phyloP scores from a whole-genome alignment of 345 rosid genomes.

The Melastoma malabathricum region DNA sequence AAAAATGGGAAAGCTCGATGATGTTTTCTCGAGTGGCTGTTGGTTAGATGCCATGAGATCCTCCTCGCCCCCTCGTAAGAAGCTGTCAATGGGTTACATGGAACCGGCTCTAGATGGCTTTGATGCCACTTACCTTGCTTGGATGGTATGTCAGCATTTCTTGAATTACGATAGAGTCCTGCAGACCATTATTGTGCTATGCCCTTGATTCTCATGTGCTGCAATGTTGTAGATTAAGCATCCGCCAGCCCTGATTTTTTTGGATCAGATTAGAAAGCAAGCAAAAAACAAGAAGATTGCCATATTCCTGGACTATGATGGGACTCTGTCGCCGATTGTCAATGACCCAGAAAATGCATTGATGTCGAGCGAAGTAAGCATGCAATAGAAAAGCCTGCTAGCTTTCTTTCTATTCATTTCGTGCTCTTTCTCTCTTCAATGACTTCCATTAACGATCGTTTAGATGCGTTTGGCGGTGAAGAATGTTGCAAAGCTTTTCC shows the following conservation, averaged over 20 bases:
- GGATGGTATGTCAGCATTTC: no score
- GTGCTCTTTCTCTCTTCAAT: no score
- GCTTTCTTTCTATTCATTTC: background rate
- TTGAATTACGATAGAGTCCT: no score
- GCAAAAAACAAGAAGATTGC: conserved; percentile 11
- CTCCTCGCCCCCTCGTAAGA: no score
- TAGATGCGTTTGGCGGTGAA: conserved; percentile 31
- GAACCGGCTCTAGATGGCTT: no score
- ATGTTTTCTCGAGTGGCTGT: no score
- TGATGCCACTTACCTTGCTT: no score
- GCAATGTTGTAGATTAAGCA: conserved; percentile 8
- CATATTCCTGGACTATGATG: conserved; percentile 15
- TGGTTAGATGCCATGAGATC: no score
- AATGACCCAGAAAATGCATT: conserved; percentile 15
- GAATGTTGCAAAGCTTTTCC: conserved; percentile 23
- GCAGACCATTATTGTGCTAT: no score
- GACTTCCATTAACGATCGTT: background rate
- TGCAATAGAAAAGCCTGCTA: background rate
- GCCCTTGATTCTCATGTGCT: no score
- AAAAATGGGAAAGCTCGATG: no score
- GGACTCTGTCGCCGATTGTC: conserved; percentile 16
- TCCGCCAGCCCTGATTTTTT: conserved; percentile 10
- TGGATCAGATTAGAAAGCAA: conserved; percentile 6
- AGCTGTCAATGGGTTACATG: no score
- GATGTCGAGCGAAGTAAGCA: conserved; percentile 7